phyloP scores from a whole-genome alignment of 192 early-diverging fungal genomes.

The Jimgerdemannia lactiflua region DNA sequence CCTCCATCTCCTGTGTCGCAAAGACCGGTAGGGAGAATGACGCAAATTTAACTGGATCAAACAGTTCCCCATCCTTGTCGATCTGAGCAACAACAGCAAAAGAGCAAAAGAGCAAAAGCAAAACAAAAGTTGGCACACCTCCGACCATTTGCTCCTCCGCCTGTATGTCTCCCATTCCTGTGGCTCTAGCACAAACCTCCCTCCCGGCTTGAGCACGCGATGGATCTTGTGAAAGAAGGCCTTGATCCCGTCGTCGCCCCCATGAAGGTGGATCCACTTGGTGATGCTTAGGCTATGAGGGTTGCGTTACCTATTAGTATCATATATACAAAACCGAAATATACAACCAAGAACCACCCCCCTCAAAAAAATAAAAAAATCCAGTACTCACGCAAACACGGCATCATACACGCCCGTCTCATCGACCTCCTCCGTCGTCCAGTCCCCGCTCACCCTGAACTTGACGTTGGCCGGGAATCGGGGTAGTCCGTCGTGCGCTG shows the following conservation, averaged over 20 bases:
- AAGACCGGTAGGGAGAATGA: background rate
- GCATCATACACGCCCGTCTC: conserved; percentile 52
- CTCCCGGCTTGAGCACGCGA: conserved; percentile 48
- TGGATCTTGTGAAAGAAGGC: conserved; percentile 67
- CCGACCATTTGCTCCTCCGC: conserved; percentile 40
- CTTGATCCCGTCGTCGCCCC: conserved; percentile 66
- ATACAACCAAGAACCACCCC: background rate
- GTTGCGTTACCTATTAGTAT: background rate
- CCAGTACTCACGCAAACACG: conserved; percentile 51
- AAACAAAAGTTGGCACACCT: conserved; percentile 15
- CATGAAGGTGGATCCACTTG: conserved; percentile 83
- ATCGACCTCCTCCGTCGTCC: conserved; percentile 34
- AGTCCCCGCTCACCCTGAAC: conserved; percentile 55
- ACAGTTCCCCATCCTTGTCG: background rate
- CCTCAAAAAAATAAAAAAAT: background rate
- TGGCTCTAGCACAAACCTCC: conserved; percentile 68
- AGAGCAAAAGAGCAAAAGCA: conserved; percentile 9
- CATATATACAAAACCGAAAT: conserved; percentile 2
- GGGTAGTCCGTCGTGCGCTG: background rate
- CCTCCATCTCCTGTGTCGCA: conserved; percentile 22
- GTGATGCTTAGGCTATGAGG: conserved; percentile 49
- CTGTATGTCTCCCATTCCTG: conserved; percentile 57
- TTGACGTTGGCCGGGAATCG: conserved; percentile 62
- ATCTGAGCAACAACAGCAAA: background rate
- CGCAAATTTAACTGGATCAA: background rate